Conservation (phyloP, 2,329 filamentous ascomycete genomes). For the Blastomyces percursus region DNA sequence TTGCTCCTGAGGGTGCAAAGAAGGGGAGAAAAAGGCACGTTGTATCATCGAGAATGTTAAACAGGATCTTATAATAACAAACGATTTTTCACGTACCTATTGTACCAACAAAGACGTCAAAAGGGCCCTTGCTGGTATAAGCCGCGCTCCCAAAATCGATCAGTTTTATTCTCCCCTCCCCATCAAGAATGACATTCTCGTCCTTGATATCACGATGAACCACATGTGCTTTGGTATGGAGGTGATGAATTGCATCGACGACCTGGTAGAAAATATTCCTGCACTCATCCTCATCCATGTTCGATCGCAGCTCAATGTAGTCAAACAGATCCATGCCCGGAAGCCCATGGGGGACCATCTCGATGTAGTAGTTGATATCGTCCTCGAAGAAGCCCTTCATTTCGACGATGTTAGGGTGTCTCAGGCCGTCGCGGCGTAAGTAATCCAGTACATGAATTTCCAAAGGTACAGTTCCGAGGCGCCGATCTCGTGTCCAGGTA, state of each 20-base stretch:
- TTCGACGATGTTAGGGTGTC: constrained; percentile 56
- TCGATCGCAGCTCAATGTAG: constrained; percentile 91
- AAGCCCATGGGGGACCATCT: constrained; percentile 86
- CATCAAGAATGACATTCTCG: constrained; percentile 92
- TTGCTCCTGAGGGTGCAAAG: background rate
- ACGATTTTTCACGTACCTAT: constrained; percentile 56
- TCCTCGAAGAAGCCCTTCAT: constrained; percentile 59
- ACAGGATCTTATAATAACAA: background rate
- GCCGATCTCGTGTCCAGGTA: constrained; percentile 91
- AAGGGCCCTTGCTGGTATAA: constrained; percentile 96
- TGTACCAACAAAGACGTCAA: constrained; percentile 97
- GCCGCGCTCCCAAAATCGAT: constrained; percentile 98
- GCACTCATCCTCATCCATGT: constrained; percentile 92
- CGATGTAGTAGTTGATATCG: constrained; percentile 84
- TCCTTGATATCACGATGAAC: constrained; percentile 99
- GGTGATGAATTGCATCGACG: constrained; percentile 74
- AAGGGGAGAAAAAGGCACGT: background rate
- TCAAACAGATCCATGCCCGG: constrained; percentile 98
- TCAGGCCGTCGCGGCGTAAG: constrained; percentile 59
- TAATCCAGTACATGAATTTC: constrained; percentile 97
- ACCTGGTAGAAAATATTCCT: constrained; percentile 94
- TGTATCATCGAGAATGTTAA: too few species aligned
- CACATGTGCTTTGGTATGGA: constrained; percentile 81
- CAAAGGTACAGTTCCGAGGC: constrained; percentile 84
- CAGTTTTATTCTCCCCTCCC: constrained; percentile 88